Percentiles rank a stretch among this genome's conserved stretches.
These are phyloP conservation scores for Stenogyne calaminthoides DNA, from an alignment of 305 asterid genomes.

Conservation along the genomic window DNA sequence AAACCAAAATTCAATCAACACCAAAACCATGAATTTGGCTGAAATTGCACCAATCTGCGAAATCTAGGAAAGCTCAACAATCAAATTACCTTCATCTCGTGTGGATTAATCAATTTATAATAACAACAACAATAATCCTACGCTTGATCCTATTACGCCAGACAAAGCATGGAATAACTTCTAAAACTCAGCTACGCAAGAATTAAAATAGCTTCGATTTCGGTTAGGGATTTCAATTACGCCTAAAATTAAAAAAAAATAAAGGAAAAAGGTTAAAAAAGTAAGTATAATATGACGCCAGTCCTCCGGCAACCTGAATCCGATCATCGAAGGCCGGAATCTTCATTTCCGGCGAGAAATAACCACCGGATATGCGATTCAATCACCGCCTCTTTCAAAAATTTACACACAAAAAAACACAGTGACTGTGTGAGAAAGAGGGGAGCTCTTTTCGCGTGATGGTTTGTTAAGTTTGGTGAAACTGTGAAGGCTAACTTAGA, in stretches of 20 bases:
- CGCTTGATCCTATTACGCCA: slow-evolving; percentile 29
- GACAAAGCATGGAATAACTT: slow-evolving; percentile 59
- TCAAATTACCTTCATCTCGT: slow-evolving; percentile 32
- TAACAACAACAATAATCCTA: slow-evolving; percentile 5
- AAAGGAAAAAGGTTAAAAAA: not conserved
- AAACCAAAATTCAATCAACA: slow-evolving; percentile 34
- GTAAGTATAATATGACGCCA: slow-evolving; percentile 35
- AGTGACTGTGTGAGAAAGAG: slow-evolving; percentile 23
- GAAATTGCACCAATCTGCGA: slow-evolving; percentile 24
- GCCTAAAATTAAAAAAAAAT: slow-evolving; percentile 30
- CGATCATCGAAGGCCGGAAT: slow-evolving; percentile 35
- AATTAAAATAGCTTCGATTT: slow-evolving; percentile 28
- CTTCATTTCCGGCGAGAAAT: slow-evolving; percentile 42
- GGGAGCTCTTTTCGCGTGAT: slow-evolving; percentile 38
- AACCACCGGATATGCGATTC: not conserved
- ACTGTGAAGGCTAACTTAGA: slow-evolving; percentile 26
- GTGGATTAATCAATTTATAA: slow-evolving; percentile 25
- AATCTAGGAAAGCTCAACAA: slow-evolving; percentile 31
- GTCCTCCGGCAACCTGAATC: slow-evolving; percentile 32
- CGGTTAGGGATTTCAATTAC: slow-evolving; percentile 42
- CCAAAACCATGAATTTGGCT: slow-evolving; percentile 28
- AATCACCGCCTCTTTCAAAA: not conserved
- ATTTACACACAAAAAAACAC: slow-evolving; percentile 23
- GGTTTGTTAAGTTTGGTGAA: slow-evolving; percentile 6
- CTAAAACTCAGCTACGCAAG: slow-evolving; percentile 38